Conservation (phyloP, 306 rosid species). For the Spatholobus suberectus region DNA sequence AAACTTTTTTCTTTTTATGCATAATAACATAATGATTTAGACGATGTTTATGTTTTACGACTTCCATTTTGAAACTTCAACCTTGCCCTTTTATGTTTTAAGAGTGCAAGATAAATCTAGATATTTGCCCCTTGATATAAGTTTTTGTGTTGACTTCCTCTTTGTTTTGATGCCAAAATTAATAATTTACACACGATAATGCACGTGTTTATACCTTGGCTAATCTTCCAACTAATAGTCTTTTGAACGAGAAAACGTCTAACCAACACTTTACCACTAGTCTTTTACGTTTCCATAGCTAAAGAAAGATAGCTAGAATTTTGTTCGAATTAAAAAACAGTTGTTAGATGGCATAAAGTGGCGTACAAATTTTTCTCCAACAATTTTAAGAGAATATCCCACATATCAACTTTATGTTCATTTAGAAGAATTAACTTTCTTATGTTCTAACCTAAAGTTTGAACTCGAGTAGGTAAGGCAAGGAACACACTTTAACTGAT, state of each 20-base stretch:
- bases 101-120: not conserved
- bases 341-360: not conserved
- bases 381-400: not conserved
- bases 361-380: not conserved
- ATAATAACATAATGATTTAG: not conserved
- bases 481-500: not conserved
- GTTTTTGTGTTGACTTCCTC: not conserved
- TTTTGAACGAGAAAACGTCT: not conserved
- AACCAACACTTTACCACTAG: not conserved
- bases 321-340: not conserved
- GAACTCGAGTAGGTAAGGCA: not conserved
- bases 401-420: not conserved
- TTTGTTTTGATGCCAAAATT: not conserved
- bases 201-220: not conserved
- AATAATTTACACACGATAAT: not conserved
- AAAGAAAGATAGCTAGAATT: not conserved
- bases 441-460: not conserved
- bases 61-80: constrained; percentile 24
- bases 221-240: constrained; percentile 9
- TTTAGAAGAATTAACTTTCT: not conserved
- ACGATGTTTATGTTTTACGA: not conserved
- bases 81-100: not conserved
- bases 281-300: not conserved
- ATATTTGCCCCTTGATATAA: constrained; percentile 22
- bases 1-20: not conserved